Conservation (phyloP, 345 rosid species). For the Carallia brachiata region DNA sequence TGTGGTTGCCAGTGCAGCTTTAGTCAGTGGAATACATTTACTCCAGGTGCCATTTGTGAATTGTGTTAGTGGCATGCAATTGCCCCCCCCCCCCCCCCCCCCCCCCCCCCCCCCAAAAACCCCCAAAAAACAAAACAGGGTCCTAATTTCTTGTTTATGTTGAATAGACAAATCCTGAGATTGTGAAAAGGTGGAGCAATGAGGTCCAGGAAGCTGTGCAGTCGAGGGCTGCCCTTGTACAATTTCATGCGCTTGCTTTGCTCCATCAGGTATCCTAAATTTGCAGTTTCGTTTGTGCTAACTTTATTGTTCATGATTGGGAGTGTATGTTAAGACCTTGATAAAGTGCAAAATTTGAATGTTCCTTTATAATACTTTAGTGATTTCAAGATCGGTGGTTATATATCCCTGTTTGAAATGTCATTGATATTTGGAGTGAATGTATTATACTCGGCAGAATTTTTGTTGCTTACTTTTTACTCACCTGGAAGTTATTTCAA, state of each 20-base stretch:
- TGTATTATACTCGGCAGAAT: no score
- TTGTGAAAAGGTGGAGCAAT: slow-evolving; percentile 98
- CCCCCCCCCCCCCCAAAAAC: no score
- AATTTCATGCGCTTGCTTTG: slow-evolving; percentile 90
- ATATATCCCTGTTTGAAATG: no score
- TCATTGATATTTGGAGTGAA: no score
- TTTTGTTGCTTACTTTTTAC: no score
- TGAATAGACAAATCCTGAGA: slow-evolving; percentile 32
- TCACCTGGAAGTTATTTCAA: no score
- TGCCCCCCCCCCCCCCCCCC: no score
- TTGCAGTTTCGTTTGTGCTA: slow-evolving; percentile 1
- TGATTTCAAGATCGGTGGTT: no score
- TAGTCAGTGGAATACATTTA: slow-evolving; percentile 94
- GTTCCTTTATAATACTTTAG: no score
- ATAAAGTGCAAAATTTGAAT: no score
- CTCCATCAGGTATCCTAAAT: slow-evolving; percentile 68
- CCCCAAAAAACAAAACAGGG: background rate
- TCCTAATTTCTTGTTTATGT: slow-evolving; percentile 1
- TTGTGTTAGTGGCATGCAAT: no score
- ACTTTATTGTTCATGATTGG: background rate
- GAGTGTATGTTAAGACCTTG: background rate
- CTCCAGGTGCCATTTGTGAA: slow-evolving; percentile 60
- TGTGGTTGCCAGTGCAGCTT: slow-evolving; percentile 97
- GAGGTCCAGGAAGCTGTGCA: slow-evolving; percentile 99
- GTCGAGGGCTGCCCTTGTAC: slow-evolving; percentile 95